Percentiles rank a stretch among this genome's conserved stretches.
These are phyloP conservation scores for Nematocida minor DNA, from an alignment of 371 early-diverging fungal genomes.

Conservation along the genomic window DNA sequence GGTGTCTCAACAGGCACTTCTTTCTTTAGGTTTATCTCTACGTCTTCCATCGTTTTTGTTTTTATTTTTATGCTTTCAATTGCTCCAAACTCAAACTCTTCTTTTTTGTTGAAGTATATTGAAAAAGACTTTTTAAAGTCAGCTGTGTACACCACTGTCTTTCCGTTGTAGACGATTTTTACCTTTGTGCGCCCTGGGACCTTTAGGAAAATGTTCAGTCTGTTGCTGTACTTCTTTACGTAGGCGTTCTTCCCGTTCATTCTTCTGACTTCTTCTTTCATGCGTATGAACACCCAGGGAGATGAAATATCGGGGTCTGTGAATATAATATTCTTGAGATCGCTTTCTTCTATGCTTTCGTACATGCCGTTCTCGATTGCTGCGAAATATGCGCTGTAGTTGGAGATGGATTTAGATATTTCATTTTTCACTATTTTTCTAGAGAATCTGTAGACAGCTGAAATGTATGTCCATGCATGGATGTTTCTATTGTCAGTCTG, in stretches of 20 bases:
- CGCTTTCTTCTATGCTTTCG: not conserved
- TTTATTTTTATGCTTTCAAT: not conserved
- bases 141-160: not conserved
- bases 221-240: slow-evolving; percentile 9
- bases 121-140: not conserved
- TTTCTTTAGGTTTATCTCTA: slow-evolving; percentile 6
- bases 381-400: slow-evolving; percentile 51
- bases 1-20: not conserved
- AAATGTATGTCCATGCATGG: slow-evolving; percentile 59
- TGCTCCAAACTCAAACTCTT: not conserved
- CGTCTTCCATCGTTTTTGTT: not conserved
- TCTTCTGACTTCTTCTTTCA: slow-evolving; percentile 8
- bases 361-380: not conserved
- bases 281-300: slow-evolving; percentile 46
- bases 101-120: not conserved
- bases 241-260: slow-evolving; percentile 23
- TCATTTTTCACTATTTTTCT: not conserved
- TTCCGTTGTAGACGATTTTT: not conserved
- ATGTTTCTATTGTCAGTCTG: slow-evolving; percentile 57
- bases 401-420: slow-evolving; percentile 41
- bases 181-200: not conserved
- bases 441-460: not conserved
- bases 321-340: slow-evolving; percentile 33
- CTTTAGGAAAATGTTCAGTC: slow-evolving; percentile 27
- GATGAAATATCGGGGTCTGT: slow-evolving; percentile 48